These are phyloP conservation scores for Stagonosporopsis vannaccii DNA, from an alignment of 2,329 filamentous ascomycete species.

Conservation along the genomic window DNA sequence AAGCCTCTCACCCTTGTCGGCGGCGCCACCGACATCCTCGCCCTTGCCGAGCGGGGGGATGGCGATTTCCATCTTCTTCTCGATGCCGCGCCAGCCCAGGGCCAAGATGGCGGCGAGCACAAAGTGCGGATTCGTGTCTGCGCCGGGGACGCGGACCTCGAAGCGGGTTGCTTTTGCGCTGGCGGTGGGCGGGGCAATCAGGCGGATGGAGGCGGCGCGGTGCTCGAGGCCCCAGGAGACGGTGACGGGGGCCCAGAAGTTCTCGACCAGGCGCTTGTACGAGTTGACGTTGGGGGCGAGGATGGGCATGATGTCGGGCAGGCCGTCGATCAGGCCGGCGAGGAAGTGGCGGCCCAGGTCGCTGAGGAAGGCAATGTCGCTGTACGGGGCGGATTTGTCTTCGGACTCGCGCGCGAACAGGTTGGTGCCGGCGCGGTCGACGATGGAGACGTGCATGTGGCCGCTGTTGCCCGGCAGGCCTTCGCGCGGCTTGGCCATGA, in stretches of 20 bases:
- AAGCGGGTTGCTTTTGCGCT: conserved; percentile 88
- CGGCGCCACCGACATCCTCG: conserved; percentile 76
- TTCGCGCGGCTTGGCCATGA: conserved; percentile 96
- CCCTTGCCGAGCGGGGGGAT: conserved; percentile 85
- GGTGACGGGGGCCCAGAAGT: conserved; percentile 98
- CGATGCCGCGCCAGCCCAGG: conserved; percentile 87
- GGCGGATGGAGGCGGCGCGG: conserved; percentile 85
- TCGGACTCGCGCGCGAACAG: conserved; percentile 76
- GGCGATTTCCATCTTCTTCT: conserved; percentile 86
- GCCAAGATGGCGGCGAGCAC: conserved; percentile 87
- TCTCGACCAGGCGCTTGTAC: conserved; percentile 97
- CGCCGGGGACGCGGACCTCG: conserved; percentile 92
- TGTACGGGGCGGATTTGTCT: conserved; percentile 68
- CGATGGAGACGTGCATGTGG: conserved; percentile 92
- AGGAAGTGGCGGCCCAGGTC: conserved; percentile 93
- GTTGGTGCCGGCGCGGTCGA: conserved; percentile 82
- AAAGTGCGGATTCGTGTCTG: conserved; percentile 87
- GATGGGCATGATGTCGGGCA: conserved; percentile 95
- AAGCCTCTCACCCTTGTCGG: conserved; percentile 76
- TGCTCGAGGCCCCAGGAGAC: conserved; percentile 98
- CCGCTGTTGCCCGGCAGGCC: conserved; percentile 93
- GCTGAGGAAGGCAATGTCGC: conserved; percentile 76
- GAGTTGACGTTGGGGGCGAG: conserved; percentile 95
- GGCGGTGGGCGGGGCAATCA: conserved; percentile 87
- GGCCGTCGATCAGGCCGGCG: conserved; percentile 84